Evolutionary conservation across 2,329 filamentous ascomycete species (phyloP).

Genomic region (Cordyceps militaris): DNA sequence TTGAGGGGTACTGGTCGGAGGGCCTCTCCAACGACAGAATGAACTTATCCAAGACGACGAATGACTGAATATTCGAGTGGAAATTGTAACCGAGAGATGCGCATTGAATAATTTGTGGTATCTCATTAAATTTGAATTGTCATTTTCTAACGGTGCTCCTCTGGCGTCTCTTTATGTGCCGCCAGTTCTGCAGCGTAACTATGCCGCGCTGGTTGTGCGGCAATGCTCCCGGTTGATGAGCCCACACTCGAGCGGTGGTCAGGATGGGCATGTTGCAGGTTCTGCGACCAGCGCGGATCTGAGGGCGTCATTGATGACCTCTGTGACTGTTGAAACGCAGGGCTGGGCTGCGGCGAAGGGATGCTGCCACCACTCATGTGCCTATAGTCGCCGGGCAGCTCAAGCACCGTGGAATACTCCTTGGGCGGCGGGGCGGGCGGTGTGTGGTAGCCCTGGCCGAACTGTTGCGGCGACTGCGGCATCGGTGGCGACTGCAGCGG

Average conservation of each 20-base stretch:
- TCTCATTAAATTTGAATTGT: background rate
- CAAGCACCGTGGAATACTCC: background rate
- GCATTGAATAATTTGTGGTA: background rate
- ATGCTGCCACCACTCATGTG: background rate
- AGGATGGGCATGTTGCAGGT: conserved; percentile 9
- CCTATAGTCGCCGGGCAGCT: conserved; percentile 24
- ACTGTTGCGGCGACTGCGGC: background rate
- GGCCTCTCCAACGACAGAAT: background rate
- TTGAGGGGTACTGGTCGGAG: background rate
- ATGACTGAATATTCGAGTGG: no score
- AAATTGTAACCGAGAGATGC: no score
- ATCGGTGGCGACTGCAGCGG: background rate
- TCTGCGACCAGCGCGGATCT: conserved; percentile 13
- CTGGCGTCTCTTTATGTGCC: conserved; percentile 40
- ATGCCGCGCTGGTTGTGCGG: conserved; percentile 32
- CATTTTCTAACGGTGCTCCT: conserved; percentile 30
- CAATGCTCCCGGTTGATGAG: conserved; percentile 21
- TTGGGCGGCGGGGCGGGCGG: background rate
- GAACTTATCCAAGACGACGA: background rate
- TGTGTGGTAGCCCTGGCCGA: background rate
- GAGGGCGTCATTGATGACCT: conserved; percentile 30
- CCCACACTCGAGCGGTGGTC: background rate
- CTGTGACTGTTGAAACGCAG: conserved; percentile 20
- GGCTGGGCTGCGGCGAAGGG: conserved; percentile 6
- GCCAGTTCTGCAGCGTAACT: conserved; percentile 36